A percentile compares a stretch with the other conserved stretches of the same genome.
Conservation (phyloP, 768 basidiomycete genomes). For the Lactarius tabidus region DNA sequence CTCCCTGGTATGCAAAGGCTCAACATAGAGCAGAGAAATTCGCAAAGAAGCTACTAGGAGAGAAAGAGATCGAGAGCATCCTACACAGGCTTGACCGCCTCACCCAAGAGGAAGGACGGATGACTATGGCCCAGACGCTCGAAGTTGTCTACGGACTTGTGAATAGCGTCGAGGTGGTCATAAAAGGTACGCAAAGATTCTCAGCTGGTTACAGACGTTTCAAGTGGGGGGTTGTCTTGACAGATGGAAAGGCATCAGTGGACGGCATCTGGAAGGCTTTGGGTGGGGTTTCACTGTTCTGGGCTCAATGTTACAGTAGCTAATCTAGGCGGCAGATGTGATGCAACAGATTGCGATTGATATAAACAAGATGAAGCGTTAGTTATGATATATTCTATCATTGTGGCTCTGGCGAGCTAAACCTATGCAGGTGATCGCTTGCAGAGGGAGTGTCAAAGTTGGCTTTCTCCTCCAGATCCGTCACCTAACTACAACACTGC, state of each 20-base stretch:
- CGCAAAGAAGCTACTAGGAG: neutral
- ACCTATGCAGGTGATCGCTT: neutral
- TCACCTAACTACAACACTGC: neutral
- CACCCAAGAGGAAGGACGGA: neutral
- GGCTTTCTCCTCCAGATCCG: slow-evolving; percentile 12
- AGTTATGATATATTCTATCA: neutral
- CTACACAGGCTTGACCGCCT: neutral
- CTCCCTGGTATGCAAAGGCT: neutral
- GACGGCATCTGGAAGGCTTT: neutral
- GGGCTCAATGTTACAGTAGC: neutral
- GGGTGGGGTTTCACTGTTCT: neutral
- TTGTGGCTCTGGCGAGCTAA: neutral
- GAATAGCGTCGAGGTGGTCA: neutral
- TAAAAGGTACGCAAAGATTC: neutral
- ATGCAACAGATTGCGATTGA: neutral
- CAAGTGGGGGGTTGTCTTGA: neutral
- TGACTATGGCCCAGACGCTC: neutral
- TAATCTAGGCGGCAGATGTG: neutral
- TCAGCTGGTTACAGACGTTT: neutral
- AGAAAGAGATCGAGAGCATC: neutral
- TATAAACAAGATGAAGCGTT: slow-evolving; percentile 4
- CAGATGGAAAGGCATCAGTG: neutral
- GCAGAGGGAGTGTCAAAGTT: neutral
- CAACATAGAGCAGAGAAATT: neutral
- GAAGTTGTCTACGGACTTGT: neutral